Conservation (phyloP, 1,139 yeast genomes). For the Suhomyces wounanorum region DNA sequence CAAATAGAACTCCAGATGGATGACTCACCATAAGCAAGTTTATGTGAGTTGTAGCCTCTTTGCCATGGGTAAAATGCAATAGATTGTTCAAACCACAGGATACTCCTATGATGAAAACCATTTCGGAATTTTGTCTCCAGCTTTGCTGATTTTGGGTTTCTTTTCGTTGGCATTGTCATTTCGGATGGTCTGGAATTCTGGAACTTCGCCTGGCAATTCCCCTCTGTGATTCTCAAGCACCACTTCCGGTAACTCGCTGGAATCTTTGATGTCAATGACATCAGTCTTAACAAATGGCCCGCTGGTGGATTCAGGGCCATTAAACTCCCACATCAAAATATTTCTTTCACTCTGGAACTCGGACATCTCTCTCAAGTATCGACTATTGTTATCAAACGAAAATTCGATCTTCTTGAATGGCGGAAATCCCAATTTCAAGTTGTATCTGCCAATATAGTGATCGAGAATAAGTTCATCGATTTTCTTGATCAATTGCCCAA, state of each 20-base stretch:
- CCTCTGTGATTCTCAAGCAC: conserved; percentile 37
- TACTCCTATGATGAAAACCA: neutral
- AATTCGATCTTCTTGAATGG: conserved; percentile 43
- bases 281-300: conserved; percentile 31
- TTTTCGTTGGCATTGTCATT: neutral
- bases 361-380: conserved; percentile 34
- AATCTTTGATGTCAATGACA: conserved; percentile 22
- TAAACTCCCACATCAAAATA: conserved; percentile 40
- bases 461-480: conserved; percentile 42
- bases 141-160: neutral
- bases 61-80: too few species aligned
- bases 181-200: neutral
- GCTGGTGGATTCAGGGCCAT: conserved; percentile 12
- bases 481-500: conserved; percentile 43
- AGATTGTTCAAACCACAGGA: too few species aligned
- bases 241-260: conserved; percentile 44
- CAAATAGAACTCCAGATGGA: neutral
- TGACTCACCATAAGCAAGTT: neutral
- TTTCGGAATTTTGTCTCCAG: neutral
- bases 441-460: conserved; percentile 34
- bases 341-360: conserved; percentile 37
- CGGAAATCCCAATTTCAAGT: conserved; percentile 41
- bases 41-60: neutral
- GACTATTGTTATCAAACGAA: conserved; percentile 34
- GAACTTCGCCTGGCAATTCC: conserved; percentile 23